Base-by-base conservation (phyloP, 179 eudicot species). In the Actinidia polygama region DNA sequence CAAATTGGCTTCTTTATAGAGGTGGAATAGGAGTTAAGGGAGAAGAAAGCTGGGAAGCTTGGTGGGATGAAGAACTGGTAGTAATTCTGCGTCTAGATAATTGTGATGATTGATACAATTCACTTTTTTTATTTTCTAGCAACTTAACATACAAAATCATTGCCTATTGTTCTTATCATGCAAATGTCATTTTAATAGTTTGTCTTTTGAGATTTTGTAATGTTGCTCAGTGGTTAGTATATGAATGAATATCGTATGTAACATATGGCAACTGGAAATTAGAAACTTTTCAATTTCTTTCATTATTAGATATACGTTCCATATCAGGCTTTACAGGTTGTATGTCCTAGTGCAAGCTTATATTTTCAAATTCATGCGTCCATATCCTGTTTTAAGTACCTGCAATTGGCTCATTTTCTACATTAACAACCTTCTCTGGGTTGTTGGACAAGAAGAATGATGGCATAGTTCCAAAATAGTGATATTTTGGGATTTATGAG, bases 51-150 rank as follows among this genome's bases (percentile, higher is more conserved):
- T 97, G 99, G 99, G 98, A 97, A 91, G 98, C 99, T 55, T 97
- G 98, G 98, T 97, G 99, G 99, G 99, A 97, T 83, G 99, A 92
- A 83, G 99, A 97, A 92, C 80, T 94, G 97, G 99, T 97, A 90
- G 79, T 53, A 67, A 12, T 77, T 79, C 51, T 36, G 26, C 75
- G 44, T 77, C 57, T 67, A 46, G 9, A 77, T 69, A 10, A n/a
- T 21, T 80, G 8, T 67, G 9, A 21, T 71, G 77, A 53, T 80
- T 24, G 8, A 46, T 19, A 70, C 24, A 50, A 11, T 50, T 64
- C 49, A 50, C 46, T 4, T 66, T 46, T 14, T 23, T 24, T 80
- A 10, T 51, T 40, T 71, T 57, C 15, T 3, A 53, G 51, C 40
- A 49, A 8, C 70, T 57, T 58, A 36, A 46, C n/a, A 79, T 67